Base-by-base conservation (phyloP, 1,139 yeast species). In the Groenewaldozyma auringiensis region DNA sequence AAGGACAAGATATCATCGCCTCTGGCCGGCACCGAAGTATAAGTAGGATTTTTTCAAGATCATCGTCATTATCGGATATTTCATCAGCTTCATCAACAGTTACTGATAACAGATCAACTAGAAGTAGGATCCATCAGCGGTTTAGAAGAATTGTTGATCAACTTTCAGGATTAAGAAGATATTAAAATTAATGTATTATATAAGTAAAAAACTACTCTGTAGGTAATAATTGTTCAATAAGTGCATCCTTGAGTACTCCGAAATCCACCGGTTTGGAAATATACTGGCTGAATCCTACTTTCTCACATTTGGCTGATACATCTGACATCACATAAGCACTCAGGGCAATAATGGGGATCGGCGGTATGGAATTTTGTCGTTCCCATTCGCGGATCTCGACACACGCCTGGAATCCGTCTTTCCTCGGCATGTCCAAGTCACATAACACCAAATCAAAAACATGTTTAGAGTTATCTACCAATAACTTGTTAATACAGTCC, bases 241-340 rank as follows among this genome's bases (percentile, higher is more conserved):
- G 44, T 1, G 45, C 40, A 27, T 49, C 50, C 45, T 60, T 61
- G 27, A 62, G 52, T 25, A 46, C 48, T n/a, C 49, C 50, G 44
- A 62, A 62, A 39, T 61, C 64, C 34, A 63, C 64, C 2, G 94
- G 94, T 58, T 83, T 83, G 4, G 88, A 80, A 34, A 83, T 78
- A 59, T 83, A 83, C 59, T 80, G 83, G 60, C 82, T 86, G 83
- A 83, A 83, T 36, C 87, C 88, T 46, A 81, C 83, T 37, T 79
- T 78, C 50, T 79, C 65, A 37, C 89, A 82, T 58, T 79, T 76
- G 57, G 81, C 89, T 45, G 87, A 70, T 62, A 83, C 89, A 44
- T 86, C 87, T 66, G 83, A 72, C 89, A 83, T 83, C 2, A 89
- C 92, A 63, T 83, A 88, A 0, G 94, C 94, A 13, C 92, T 83